Evolutionary conservation across 73 alveolate genomes (phyloP), one percentile per base, ranked within the genome.

Genomic region (Uronychia setigera): DNA sequence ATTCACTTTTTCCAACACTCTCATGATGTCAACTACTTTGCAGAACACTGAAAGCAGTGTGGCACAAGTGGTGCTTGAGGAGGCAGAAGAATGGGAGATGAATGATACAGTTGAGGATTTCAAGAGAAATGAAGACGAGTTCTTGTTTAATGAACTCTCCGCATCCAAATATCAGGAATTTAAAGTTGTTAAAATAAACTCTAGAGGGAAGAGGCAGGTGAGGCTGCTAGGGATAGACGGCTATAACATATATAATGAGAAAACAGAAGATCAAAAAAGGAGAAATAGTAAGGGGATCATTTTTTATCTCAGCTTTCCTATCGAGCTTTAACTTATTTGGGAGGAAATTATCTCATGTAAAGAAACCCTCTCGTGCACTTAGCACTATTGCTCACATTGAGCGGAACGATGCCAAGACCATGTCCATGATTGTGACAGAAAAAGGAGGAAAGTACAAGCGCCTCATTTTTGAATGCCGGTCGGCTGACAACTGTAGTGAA

Each of bases 221-320:
- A 85, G 95, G 58, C 75, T 87, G 28, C 84, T 90, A 26, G 95
- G 95, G 13, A 90, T 90, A 19, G 95, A 90, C 78, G 92, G 90
- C 35, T 90, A 46, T 35, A 81, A 86, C 74, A 82, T 90, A 34
- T 90, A 90, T 58, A 90, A 90, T 81, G 88, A 81, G 26, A 81
- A 81, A 31, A 74, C 77, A 1, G 34, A 31, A 0, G 35, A 80
- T 46, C 26, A 58, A 32, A 33, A 80, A 26, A 80, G 35, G 58
- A 46, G 82, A 58, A 85, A 58, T 57, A 79, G 59, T 57, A 74
- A 60, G 74, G 75, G 77, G 27, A 35, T 77, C n/a, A n/a, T n/a
- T n/a, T 35, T 60, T 60, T 77, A 26, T 60, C 74, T 1, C 34
- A 27, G 75, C 60, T 1, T 82, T 82, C 76, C 34, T 82, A 67